These are phyloP conservation scores for Coemansia sp. DNA, from an alignment of 192 early-diverging fungal species.

Conservation along the genomic window DNA sequence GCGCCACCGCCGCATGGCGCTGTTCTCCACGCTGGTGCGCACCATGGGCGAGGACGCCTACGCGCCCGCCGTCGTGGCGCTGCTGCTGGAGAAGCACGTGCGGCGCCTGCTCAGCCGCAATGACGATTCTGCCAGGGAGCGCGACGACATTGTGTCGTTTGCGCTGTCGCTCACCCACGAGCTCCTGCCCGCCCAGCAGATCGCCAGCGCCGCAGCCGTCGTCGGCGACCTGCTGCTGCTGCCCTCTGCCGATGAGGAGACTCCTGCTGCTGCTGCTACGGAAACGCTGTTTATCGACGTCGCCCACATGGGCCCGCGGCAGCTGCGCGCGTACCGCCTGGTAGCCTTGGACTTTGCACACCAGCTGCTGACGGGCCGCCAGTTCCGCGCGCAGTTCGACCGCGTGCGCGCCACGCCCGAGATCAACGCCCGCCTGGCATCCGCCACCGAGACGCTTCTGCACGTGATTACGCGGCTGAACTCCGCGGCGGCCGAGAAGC, in stretches of 20 bases:
- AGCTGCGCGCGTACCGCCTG: slow-evolving; percentile 46
- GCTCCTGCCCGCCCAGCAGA: slow-evolving; percentile 67
- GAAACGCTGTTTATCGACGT: slow-evolving; percentile 17
- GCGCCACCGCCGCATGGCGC: slow-evolving; percentile 81
- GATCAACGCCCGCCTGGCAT: slow-evolving; percentile 16
- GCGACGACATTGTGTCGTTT: slow-evolving; percentile 73
- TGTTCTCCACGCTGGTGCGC: slow-evolving; percentile 79
- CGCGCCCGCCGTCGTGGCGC: slow-evolving; percentile 68
- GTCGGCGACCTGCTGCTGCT: slow-evolving; percentile 56
- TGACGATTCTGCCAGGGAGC: slow-evolving; percentile 51
- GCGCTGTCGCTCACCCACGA: slow-evolving; percentile 67
- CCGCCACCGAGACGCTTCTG: slow-evolving; percentile 19
- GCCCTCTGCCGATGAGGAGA: slow-evolving; percentile 41
- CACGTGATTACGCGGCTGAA: slow-evolving; percentile 22
- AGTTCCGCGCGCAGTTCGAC: slow-evolving; percentile 20
- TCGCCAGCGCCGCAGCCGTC: slow-evolving; percentile 62
- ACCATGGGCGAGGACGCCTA: slow-evolving; percentile 78
- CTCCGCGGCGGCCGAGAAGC: slow-evolving; percentile 15
- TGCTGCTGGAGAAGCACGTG: slow-evolving; percentile 73
- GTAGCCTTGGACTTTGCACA: slow-evolving; percentile 48
- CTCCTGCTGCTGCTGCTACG: neutral
- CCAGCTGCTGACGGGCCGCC: slow-evolving; percentile 46
- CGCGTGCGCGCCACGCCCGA: slow-evolving; percentile 3
- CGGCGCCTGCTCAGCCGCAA: slow-evolving; percentile 44
- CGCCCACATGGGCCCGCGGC: slow-evolving; percentile 18